Evolutionary conservation across 805 yeast species (phyloP).

Genomic region (Pichia gijzeniarum): DNA sequence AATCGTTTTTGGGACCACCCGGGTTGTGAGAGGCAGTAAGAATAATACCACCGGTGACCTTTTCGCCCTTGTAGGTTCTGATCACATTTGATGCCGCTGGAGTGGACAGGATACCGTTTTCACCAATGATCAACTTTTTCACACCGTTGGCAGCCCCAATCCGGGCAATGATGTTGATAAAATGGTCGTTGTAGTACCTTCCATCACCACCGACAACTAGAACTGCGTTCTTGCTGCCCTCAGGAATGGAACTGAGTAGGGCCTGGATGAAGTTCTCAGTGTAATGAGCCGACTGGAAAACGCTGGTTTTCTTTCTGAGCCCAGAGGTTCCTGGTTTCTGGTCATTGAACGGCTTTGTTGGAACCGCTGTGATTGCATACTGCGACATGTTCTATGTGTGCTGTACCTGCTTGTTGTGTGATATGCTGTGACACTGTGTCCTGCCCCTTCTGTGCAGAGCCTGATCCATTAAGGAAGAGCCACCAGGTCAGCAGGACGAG

Average conservation of each 20-base stretch:
- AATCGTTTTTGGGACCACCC: constrained; percentile 88
- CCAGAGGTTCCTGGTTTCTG: constrained; percentile 99
- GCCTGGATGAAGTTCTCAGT: constrained; percentile 94
- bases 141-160: constrained; percentile 93
- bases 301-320: constrained; percentile 81
- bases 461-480: too few species aligned
- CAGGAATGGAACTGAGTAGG: constrained; percentile 80
- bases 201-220: constrained; percentile 97
- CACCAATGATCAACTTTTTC: constrained; percentile 76
- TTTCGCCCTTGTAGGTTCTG: constrained; percentile 45
- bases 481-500: too few species aligned
- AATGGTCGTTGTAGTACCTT: constrained; percentile 78
- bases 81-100: constrained; percentile 96
- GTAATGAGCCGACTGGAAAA: constrained; percentile 71
- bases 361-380: constrained; percentile 27
- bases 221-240: constrained; percentile 67
- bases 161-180: constrained; percentile 72
- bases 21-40: constrained; percentile 97
- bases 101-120: constrained; percentile 82
- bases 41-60: constrained; percentile 88
- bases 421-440: too few species aligned
- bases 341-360: constrained; percentile 74
- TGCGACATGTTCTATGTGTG: background rate
- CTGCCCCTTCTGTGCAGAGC: too few species aligned
- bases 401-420: too few species aligned